Conservation (phyloP, 2,329 filamentous ascomycete genomes). For the Phoma herbarum region DNA sequence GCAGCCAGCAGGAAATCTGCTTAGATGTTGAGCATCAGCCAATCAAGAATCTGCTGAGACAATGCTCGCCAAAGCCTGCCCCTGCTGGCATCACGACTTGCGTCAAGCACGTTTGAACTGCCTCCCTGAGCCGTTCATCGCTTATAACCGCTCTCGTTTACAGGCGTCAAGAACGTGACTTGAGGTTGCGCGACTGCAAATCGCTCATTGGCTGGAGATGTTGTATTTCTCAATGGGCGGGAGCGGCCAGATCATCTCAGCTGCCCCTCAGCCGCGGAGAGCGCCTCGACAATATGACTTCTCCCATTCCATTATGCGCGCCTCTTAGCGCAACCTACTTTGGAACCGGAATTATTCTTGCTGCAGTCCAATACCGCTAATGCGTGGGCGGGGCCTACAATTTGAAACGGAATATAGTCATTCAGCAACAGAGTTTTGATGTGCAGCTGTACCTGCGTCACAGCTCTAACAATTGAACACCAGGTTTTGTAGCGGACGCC, state of each 20-base stretch:
- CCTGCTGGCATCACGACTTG: constrained; percentile 32
- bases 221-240: constrained; percentile 8
- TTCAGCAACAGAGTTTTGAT: constrained; percentile 15
- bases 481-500: constrained; percentile 42
- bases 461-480: constrained; percentile 28
- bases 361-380: constrained; percentile 20
- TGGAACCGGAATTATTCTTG: constrained; percentile 21
- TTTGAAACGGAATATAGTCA: constrained; percentile 6
- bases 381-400: constrained; percentile 10
- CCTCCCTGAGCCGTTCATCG: constrained; percentile 31
- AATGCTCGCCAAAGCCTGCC: constrained; percentile 44
- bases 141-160: constrained; percentile 36
- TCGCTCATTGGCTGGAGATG: constrained; percentile 18
- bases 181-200: constrained; percentile 12
- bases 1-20: constrained; percentile 31
- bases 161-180: constrained; percentile 25
- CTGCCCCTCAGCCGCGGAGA: constrained; percentile 16
- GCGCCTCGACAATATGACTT: constrained; percentile 20
- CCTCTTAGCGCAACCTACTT: constrained; percentile 18
- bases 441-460: constrained; percentile 46
- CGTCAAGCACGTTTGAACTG: constrained; percentile 45
- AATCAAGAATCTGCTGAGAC: constrained; percentile 16
- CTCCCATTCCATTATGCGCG: constrained; percentile 6
- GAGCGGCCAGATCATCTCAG: constrained; percentile 17
- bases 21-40: neutral